Evolutionary conservation across 768 basidiomycete genomes (phyloP).

Genomic region (Suillus decipiens): DNA sequence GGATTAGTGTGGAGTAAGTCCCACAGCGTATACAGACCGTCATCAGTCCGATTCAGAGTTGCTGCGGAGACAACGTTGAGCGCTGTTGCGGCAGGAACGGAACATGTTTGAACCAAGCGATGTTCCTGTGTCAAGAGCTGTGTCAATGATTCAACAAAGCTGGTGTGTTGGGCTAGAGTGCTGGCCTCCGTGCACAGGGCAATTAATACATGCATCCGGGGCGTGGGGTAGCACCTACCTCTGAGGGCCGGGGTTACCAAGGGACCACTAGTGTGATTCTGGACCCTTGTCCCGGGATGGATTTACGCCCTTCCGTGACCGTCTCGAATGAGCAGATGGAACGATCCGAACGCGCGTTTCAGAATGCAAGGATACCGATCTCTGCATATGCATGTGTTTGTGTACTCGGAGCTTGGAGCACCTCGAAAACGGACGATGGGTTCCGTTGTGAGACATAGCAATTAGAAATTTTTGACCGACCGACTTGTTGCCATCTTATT

Average conservation of each 20-base stretch:
- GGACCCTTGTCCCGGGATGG: conserved; percentile 4
- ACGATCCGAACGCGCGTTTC: background rate
- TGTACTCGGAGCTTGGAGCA: background rate
- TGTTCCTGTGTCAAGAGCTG: conserved; percentile 8
- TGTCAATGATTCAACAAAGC: conserved; percentile 2
- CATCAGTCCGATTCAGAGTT: background rate
- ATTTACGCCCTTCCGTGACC: conserved; percentile 8
- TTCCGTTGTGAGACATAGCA: conserved; percentile 1
- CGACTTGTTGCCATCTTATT: background rate
- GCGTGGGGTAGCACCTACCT: conserved; percentile 6
- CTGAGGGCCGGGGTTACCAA: background rate
- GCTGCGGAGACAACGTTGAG: background rate
- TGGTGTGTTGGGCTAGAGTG: conserved; percentile 2
- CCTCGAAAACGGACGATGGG: background rate
- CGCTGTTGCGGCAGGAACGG: conserved; percentile 7
- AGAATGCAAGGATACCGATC: background rate
- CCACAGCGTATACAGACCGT: background rate
- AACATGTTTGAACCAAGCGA: conserved; percentile 8
- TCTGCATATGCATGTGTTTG: conserved; percentile 1
- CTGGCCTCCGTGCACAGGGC: conserved; percentile 2
- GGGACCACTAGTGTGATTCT: background rate
- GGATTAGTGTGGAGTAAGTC: background rate
- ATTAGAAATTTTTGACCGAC: background rate
- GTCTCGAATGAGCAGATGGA: background rate
- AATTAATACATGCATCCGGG: conserved; percentile 3